Conservation (phyloP, 202 grass and related monocot species). For the Setaria viridis region DNA sequence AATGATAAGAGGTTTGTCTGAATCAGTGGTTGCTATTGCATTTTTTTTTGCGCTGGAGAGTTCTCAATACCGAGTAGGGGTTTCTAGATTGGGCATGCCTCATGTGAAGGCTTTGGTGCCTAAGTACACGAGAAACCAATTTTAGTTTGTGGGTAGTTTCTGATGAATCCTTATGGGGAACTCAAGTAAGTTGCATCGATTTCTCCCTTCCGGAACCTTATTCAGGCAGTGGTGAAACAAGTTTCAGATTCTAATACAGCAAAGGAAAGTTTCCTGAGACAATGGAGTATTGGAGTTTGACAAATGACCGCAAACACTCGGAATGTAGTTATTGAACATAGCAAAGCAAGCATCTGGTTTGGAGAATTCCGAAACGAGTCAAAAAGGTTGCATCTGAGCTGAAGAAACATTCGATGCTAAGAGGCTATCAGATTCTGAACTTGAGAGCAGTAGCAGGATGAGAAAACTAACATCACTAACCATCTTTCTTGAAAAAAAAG, state of each 20-base stretch:
- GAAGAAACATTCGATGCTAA: neutral
- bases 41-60: neutral
- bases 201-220: neutral
- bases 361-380: neutral
- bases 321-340: neutral
- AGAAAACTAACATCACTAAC: neutral
- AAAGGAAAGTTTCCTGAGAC: neutral
- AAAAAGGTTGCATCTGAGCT: neutral
- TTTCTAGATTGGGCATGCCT: conserved; percentile 19
- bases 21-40: conserved; percentile 29
- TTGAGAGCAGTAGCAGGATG: neutral
- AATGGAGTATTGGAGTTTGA: neutral
- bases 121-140: neutral
- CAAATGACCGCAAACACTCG: neutral
- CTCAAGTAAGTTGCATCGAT: neutral
- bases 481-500: neutral
- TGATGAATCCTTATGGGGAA: neutral
- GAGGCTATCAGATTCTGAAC: neutral
- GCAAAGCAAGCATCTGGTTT: neutral
- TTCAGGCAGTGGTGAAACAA: neutral
- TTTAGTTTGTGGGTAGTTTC: neutral
- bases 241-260: neutral
- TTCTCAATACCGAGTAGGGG: neutral
- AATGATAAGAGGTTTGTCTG: conserved; percentile 21
- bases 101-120: neutral